These are phyloP conservation scores for Diaporthe longicolla DNA, from an alignment of 2,329 filamentous ascomycete genomes.

Conservation along the genomic window DNA sequence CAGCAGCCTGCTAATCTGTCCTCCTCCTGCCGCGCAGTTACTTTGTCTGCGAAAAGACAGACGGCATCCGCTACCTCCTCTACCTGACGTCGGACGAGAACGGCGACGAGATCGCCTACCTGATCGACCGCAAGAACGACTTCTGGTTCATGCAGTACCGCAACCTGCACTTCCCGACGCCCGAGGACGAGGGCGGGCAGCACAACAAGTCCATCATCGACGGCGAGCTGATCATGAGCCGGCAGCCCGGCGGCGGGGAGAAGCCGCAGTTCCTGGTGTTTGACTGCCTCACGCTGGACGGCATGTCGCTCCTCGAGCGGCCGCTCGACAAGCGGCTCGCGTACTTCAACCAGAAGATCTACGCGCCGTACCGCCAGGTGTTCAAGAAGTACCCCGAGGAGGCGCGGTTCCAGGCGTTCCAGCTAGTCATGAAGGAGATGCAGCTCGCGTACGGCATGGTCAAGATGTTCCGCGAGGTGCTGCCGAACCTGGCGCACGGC, in stretches of 20 bases:
- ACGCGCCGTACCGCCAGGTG: slow-evolving; percentile 76
- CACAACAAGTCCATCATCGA: slow-evolving; percentile 89
- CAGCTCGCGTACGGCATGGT: slow-evolving; percentile 90
- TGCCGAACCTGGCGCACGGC: slow-evolving; percentile 88
- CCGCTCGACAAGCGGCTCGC: slow-evolving; percentile 91
- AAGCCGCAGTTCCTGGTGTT: slow-evolving; percentile 92
- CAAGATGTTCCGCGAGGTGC: slow-evolving; percentile 90
- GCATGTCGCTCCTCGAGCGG: slow-evolving; percentile 80
- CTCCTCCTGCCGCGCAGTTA: slow-evolving; percentile 67
- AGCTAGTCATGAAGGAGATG: slow-evolving; percentile 89
- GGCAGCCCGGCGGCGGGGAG: slow-evolving; percentile 74
- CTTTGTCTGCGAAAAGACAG: slow-evolving; percentile 98
- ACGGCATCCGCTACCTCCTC: slow-evolving; percentile 95
- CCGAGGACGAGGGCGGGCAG: slow-evolving; percentile 74
- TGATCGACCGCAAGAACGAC: slow-evolving; percentile 98
- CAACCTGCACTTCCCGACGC: slow-evolving; percentile 84
- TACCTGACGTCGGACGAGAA: slow-evolving; percentile 81
- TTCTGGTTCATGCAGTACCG: slow-evolving; percentile 85
- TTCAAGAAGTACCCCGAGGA: slow-evolving; percentile 78
- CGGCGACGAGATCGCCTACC: slow-evolving; percentile 80
- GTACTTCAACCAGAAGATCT: slow-evolving; percentile 84
- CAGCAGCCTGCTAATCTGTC: too few species aligned
- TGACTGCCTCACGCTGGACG: slow-evolving; percentile 88
- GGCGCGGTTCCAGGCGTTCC: slow-evolving; percentile 79
- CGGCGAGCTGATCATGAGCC: slow-evolving; percentile 92